Percentiles rank a stretch among this genome's conserved stretches.
Evolutionary conservation across 495 filamentous ascomycete species (phyloP).

Genomic region (Pyrenula aspistea): DNA sequence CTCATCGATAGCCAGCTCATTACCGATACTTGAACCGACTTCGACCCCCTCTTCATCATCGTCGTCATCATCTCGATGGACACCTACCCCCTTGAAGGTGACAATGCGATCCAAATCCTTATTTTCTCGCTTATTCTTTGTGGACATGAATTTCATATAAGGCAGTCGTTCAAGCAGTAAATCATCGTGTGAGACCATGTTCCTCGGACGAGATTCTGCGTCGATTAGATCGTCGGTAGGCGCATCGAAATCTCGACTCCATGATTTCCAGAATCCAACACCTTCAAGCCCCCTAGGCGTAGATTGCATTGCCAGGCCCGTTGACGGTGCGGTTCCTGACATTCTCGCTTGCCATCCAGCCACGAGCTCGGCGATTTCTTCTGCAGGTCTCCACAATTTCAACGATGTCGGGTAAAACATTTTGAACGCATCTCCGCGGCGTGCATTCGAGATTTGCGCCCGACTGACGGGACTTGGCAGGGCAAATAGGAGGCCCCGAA

Average conservation of each 20-base stretch:
- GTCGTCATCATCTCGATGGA: constrained; percentile 30
- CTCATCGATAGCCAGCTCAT: constrained; percentile 47
- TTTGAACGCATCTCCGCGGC: constrained; percentile 47
- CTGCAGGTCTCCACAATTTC: constrained; percentile 62
- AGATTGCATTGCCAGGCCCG: constrained; percentile 9
- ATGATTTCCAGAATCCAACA: constrained; percentile 24
- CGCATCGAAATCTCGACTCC: constrained; percentile 8
- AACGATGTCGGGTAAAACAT: constrained; percentile 81
- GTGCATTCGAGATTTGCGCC: constrained; percentile 22
- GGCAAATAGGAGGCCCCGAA: constrained; percentile 69
- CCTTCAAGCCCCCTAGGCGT: constrained; percentile 19
- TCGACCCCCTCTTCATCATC: constrained; percentile 34
- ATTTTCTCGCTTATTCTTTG: constrained; percentile 10
- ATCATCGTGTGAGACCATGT: constrained; percentile 55
- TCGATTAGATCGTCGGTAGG: constrained; percentile 5
- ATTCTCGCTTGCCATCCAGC: constrained; percentile 47
- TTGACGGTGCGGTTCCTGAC: constrained; percentile 13
- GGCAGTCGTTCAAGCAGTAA: constrained; percentile 74
- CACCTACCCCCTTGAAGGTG: constrained; percentile 41
- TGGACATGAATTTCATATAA: constrained; percentile 58
- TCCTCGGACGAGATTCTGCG: constrained; percentile 30
- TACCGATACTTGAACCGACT: constrained; percentile 13
- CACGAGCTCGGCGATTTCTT: constrained; percentile 63
- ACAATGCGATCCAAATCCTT: constrained; percentile 59
- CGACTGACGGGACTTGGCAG: constrained; percentile 79